Base-by-base conservation (phyloP, 139 green algal genomes). In the Chlorella sp. region DNA sequence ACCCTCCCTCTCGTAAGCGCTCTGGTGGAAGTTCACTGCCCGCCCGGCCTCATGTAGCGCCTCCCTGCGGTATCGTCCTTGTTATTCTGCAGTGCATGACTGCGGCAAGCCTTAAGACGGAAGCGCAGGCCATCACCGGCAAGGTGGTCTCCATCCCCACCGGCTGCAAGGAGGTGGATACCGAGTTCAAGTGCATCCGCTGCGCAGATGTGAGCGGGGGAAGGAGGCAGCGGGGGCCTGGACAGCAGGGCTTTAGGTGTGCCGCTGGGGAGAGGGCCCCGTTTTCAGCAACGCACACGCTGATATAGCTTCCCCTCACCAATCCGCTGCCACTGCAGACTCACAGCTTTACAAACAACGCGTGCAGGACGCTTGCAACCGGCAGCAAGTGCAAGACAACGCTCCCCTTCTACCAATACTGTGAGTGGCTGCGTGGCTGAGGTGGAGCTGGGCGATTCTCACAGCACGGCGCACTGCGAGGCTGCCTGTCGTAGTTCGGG, bases 171-270 rank as follows among this genome's bases (percentile, higher is more conserved):
- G 67, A 73, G 30, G 67, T 73, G 28, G 67, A 73, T 13, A 73
- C 67, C 2, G 67, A 73, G 67, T 73, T 73, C 67, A 73, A 73
- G 67, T 73, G 67, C 67, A 73, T n/a, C 36, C 67, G 67, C 18
- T 73, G 67, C 67, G 30, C 18, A 26, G 32, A 73, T 25, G 51
- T 60, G 51, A 60, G 51, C 51, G 51, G 13, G 51, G 51, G 12
- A 15, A 2, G 2, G 9, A 4, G 44, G 7, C 9, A 9, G 7
- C 44, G 7, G 9, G 44, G 9, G 44, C 44, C 44, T 51, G 44
- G 44, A 9, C 44, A 16, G 44, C 7, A 6, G 6, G 6, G 44
- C 9, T 51, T 9, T 51, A 9, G 44, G 9, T 51, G 44, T 9
- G 44, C 44, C 9, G 44, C 44, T 6, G 6, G 44, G 6, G 44